phyloP scores from a whole-genome alignment of 352 stramenopile genomes.

The Pythium rishiriense region DNA sequence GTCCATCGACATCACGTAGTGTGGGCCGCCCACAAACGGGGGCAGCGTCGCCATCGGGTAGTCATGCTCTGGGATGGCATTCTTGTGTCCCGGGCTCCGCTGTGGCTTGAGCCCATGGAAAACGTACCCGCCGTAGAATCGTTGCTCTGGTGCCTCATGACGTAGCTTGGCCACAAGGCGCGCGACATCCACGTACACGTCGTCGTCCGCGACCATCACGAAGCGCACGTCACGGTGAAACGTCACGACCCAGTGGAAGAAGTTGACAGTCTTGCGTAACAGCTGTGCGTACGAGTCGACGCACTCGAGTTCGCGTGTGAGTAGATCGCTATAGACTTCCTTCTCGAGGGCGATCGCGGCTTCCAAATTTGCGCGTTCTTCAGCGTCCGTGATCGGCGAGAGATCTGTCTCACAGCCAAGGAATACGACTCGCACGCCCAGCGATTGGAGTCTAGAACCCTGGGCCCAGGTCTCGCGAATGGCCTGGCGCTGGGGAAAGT shows the following conservation, averaged over 20 bases:
- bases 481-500: slow-evolving; percentile 31
- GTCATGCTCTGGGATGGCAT: slow-evolving; percentile 21
- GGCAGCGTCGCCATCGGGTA: slow-evolving; percentile 31
- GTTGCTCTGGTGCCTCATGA: not conserved
- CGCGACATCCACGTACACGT: slow-evolving; percentile 34
- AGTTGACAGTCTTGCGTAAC: slow-evolving; percentile 54
- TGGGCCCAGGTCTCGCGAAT: slow-evolving; percentile 39
- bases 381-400: not conserved
- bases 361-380: not conserved
- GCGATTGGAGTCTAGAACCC: not conserved
- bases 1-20: slow-evolving; percentile 42
- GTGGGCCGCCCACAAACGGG: slow-evolving; percentile 33
- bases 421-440: slow-evolving; percentile 35
- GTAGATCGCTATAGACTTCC: slow-evolving; percentile 39
- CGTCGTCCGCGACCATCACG: slow-evolving; percentile 61
- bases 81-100: slow-evolving; percentile 15
- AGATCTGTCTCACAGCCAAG: slow-evolving; percentile 35
- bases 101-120: slow-evolving; percentile 10
- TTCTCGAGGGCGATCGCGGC: slow-evolving; percentile 32
- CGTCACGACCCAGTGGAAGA: slow-evolving; percentile 24
- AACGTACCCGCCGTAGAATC: slow-evolving; percentile 37
- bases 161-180: slow-evolving; percentile 2
- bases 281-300: slow-evolving; percentile 49
- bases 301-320: slow-evolving; percentile 50
- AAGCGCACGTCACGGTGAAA: not conserved